Evolutionary conservation across 306 rosid species (phyloP).

Genomic region (Lathyrus aphaca): DNA sequence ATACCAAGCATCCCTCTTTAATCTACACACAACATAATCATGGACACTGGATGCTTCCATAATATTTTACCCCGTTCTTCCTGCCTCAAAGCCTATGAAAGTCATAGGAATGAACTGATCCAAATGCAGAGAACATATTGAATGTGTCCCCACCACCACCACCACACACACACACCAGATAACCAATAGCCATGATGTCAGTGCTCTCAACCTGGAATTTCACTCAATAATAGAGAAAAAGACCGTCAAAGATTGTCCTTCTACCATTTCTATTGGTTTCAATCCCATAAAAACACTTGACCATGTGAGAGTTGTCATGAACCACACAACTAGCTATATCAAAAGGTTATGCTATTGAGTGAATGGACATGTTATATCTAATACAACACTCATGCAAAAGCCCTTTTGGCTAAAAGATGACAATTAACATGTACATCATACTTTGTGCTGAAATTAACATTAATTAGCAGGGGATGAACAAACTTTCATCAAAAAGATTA

Average conservation of each 20-base stretch:
- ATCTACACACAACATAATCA: too few relatives aligned
- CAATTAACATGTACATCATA: not conserved
- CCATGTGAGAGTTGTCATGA: conserved; percentile 2
- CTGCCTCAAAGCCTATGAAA: too few relatives aligned
- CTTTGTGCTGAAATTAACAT: not conserved
- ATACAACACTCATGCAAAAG: not conserved
- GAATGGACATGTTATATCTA: not conserved
- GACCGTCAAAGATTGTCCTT: not conserved
- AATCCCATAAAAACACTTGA: conserved; percentile 4
- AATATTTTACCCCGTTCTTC: too few relatives aligned
- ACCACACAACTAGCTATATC: not conserved
- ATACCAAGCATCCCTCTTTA: not conserved
- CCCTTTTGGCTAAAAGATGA: not conserved
- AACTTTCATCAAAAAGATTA: not conserved
- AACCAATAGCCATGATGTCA: not conserved
- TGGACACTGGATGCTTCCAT: too few relatives aligned
- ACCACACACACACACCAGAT: too few relatives aligned
- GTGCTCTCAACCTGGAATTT: not conserved
- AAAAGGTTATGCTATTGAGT: conserved; percentile 2
- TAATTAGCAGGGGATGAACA: not conserved
- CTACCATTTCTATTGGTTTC: conserved; percentile 3
- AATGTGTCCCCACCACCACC: too few relatives aligned
- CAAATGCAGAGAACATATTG: not conserved
- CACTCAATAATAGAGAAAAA: not conserved
- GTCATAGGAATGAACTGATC: too few relatives aligned